Conservation (phyloP, 257 asterid genomes). For the Eustoma russellianum region DNA sequence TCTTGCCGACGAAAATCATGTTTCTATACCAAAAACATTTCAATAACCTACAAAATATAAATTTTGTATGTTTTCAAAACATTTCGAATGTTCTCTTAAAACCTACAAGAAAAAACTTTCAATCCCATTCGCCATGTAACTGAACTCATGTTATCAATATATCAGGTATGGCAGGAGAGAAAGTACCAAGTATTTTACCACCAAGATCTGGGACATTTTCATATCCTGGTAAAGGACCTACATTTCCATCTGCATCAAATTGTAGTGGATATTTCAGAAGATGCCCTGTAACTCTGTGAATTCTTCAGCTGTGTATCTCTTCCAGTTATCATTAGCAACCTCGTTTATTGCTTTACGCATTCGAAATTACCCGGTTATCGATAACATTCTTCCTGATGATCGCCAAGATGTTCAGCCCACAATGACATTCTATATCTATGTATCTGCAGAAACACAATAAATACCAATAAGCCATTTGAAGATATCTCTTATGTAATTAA, state of each 20-base stretch:
- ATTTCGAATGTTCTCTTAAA: too few species aligned
- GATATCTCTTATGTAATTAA: neutral
- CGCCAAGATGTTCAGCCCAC: slow-evolving; percentile 89
- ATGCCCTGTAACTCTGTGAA: slow-evolving; percentile 59
- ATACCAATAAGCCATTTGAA: neutral
- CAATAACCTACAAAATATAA: too few species aligned
- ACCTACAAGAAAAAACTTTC: too few species aligned
- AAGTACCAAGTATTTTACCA: slow-evolving; percentile 69
- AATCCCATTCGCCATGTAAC: neutral
- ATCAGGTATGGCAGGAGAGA: slow-evolving; percentile 58
- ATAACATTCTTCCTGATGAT: slow-evolving; percentile 30
- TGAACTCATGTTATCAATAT: slow-evolving; percentile 48
- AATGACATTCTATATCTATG: slow-evolving; percentile 83
- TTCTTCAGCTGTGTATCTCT: slow-evolving; percentile 31
- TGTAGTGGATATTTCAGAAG: slow-evolving; percentile 73
- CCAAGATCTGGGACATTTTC: slow-evolving; percentile 84
- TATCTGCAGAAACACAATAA: slow-evolving; percentile 31
- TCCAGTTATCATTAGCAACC: slow-evolving; percentile 64
- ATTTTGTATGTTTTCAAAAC: too few species aligned
- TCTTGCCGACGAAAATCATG: too few species aligned
- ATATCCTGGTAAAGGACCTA: slow-evolving; percentile 46
- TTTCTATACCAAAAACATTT: too few species aligned
- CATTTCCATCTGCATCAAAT: slow-evolving; percentile 52
- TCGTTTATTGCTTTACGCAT: slow-evolving; percentile 56
- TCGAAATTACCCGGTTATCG: slow-evolving; percentile 46